Conservation (phyloP, 768 basidiomycete genomes). For the Ramaria sp. region DNA sequence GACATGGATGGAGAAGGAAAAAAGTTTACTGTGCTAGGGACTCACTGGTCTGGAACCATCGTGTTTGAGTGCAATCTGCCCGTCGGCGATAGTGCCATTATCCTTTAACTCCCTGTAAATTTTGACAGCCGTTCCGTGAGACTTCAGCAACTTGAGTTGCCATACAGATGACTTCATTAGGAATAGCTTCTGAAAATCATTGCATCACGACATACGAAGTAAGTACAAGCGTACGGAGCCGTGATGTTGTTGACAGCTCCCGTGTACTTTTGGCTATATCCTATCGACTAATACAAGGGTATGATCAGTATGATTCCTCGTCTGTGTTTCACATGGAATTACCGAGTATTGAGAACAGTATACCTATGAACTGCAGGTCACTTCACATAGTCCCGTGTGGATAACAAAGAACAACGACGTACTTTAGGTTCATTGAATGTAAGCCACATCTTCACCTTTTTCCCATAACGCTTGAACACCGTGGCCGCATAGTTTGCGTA, state of each 20-base stretch:
- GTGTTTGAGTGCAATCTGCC: conserved; percentile 45
- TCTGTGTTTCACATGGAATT: not conserved
- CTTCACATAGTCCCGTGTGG: conserved; percentile 24
- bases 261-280: conserved; percentile 10
- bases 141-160: conserved; percentile 24
- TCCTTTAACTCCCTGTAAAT: conserved; percentile 33
- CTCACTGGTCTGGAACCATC: conserved; percentile 27
- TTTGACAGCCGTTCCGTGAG: conserved; percentile 41
- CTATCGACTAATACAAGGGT: not conserved
- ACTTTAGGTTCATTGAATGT: conserved; percentile 44
- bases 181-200: not conserved
- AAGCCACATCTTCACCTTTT: conserved; percentile 39
- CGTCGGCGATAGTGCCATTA: conserved; percentile 21
- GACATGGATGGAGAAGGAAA: no score
- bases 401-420: conserved; percentile 27
- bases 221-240: conserved; percentile 34
- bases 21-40: not conserved
- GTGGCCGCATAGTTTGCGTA: conserved; percentile 36
- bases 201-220: conserved; percentile 29
- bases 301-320: not conserved
- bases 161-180: not conserved
- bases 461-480: conserved; percentile 38
- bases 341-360: conserved; percentile 21
- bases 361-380: conserved; percentile 18
- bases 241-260: conserved; percentile 30